These are phyloP conservation scores for Oxytropis ochrocephala DNA, from an alignment of 306 rosid species.

Conservation along the genomic window DNA sequence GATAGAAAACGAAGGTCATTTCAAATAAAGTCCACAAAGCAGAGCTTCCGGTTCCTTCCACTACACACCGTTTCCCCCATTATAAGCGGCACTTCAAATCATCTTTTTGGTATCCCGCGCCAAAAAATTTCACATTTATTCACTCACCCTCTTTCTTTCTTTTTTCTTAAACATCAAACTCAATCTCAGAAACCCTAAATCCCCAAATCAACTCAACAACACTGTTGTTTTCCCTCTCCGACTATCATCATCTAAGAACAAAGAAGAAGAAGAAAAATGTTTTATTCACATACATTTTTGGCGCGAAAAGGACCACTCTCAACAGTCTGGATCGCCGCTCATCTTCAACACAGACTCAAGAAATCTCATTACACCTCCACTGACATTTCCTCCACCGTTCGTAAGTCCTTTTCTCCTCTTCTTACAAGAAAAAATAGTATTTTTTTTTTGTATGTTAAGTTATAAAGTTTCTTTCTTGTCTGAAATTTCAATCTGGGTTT, in stretches of 20 bases:
- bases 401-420: slow-evolving; percentile 29
- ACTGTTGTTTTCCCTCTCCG: not conserved
- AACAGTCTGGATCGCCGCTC: slow-evolving; percentile 94
- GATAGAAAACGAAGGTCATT: too few species aligned
- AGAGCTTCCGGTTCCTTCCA: not conserved
- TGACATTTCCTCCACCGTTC: slow-evolving; percentile 58
- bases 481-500: slow-evolving; percentile 1
- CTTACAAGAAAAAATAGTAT: too few species aligned
- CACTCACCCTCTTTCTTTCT: too few species aligned
- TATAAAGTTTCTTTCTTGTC: not conserved
- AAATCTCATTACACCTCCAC: slow-evolving; percentile 73
- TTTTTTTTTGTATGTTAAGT: not conserved
- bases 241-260: not conserved
- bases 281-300: slow-evolving; percentile 77
- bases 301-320: slow-evolving; percentile 85
- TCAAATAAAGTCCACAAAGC: not conserved
- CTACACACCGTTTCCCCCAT: not conserved
- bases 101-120: not conserved
- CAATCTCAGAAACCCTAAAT: not conserved
- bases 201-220: not conserved
- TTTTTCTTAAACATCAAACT: not conserved
- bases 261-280: slow-evolving; percentile 35
- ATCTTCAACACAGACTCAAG: slow-evolving; percentile 73
- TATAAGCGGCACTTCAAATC: too few species aligned
- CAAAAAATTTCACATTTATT: not conserved